Evolutionary conservation across 352 stramenopile genomes (phyloP).

Genomic region (Thalassiosira exigua): DNA sequence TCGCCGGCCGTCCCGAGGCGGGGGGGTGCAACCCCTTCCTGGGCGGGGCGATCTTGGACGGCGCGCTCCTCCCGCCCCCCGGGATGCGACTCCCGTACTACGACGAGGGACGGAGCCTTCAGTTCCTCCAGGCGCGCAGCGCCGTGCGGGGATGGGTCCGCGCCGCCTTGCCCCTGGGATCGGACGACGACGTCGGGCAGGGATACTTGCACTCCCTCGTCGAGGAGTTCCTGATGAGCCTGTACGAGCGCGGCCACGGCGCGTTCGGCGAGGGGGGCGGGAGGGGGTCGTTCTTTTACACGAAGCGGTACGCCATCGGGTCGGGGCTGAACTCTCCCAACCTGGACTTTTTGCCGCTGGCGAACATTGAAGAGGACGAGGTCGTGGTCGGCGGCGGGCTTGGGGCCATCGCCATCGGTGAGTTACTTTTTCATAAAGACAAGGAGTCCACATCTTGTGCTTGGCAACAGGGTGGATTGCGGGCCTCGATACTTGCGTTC

Average conservation of each 20-base stretch:
- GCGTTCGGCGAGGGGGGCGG: constrained; percentile 76
- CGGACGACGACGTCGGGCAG: constrained; percentile 75
- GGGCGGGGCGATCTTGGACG: constrained; percentile 80
- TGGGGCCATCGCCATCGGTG: constrained; percentile 60
- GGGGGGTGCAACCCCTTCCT: constrained; percentile 77
- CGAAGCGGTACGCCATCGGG: constrained; percentile 68
- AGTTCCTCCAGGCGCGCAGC: constrained; percentile 80
- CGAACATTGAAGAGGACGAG: constrained; percentile 82
- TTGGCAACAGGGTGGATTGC: too few relatives aligned
- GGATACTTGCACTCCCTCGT: constrained; percentile 76
- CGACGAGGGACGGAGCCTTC: constrained; percentile 64
- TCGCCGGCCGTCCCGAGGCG: constrained; percentile 74
- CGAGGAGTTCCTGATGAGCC: constrained; percentile 79
- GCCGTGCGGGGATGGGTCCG: constrained; percentile 78
- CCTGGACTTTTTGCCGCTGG: constrained; percentile 80
- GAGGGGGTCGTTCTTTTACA: constrained; percentile 69
- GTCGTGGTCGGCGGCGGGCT: constrained; percentile 52
- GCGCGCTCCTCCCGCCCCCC: constrained; percentile 66
- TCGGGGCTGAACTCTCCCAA: constrained; percentile 80
- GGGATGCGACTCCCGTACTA: constrained; percentile 76
- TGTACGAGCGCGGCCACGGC: constrained; percentile 80
- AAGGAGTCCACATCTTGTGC: too few relatives aligned
- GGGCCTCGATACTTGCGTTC: too few relatives aligned
- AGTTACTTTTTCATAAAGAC: constrained; percentile 16
- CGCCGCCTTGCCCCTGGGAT: constrained; percentile 71